Conservation (phyloP, 169 alveolate genomes). For the Eimeria tenella region DNA sequence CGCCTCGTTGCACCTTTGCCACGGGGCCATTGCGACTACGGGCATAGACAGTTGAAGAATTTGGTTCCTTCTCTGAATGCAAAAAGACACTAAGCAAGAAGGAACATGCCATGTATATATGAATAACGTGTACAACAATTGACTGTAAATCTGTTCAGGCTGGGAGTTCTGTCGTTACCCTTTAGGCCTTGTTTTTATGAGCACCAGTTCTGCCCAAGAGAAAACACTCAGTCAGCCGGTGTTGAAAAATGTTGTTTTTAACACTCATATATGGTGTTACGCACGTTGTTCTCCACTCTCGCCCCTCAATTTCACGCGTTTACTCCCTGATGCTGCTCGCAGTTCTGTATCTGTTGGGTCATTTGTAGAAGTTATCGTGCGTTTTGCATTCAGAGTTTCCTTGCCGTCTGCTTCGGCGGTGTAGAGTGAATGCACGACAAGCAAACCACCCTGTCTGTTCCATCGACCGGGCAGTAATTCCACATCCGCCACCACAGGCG, state of each 20-base stretch:
- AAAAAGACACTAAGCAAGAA: too few species aligned
- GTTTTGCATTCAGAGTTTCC: not conserved
- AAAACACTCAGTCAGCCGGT: too few species aligned
- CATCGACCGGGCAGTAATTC: conserved; percentile 44
- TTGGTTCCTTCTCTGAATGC: not conserved
- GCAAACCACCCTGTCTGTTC: not conserved
- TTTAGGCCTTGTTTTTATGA: too few species aligned
- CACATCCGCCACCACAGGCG: conserved; percentile 40
- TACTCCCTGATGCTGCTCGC: not conserved
- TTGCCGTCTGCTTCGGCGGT: not conserved
- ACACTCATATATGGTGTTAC: too few species aligned
- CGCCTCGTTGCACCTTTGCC: conserved; percentile 43
- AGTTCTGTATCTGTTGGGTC: not conserved
- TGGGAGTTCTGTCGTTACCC: too few species aligned
- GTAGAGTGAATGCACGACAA: not conserved
- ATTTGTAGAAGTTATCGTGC: not conserved
- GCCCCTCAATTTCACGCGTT: not conserved
- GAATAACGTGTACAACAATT: too few species aligned
- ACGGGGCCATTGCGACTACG: conserved; percentile 39
- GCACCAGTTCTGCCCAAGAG: too few species aligned
- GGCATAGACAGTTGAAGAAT: not conserved
- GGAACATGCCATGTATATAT: too few species aligned
- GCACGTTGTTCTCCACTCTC: not conserved
- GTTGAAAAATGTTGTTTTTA: too few species aligned
- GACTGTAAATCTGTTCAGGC: too few species aligned